Conservation (phyloP, 805 yeast genomes). For the Kurtzmaniella fragi region DNA sequence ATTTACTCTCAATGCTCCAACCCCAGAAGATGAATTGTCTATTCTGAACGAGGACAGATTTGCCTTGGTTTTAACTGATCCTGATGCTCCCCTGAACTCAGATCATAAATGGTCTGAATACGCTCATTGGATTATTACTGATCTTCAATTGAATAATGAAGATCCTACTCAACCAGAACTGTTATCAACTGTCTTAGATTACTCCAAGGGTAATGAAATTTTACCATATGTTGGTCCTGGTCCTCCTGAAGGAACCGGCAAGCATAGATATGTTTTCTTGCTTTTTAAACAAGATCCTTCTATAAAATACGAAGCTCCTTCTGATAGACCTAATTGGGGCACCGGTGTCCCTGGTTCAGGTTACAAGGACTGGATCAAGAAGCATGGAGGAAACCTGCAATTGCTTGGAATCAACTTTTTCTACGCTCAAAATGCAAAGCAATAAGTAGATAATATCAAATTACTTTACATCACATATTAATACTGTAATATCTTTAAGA, state of each 20-base stretch:
- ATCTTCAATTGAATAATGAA: slow-evolving; percentile 42
- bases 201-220: slow-evolving; percentile 35
- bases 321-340: slow-evolving; percentile 77
- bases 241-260: slow-evolving; percentile 84
- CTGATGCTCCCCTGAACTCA: slow-evolving; percentile 83
- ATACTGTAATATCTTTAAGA: too few species aligned
- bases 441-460: background rate
- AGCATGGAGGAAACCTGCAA: slow-evolving; percentile 48
- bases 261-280: slow-evolving; percentile 80
- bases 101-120: slow-evolving; percentile 89
- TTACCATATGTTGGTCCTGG: slow-evolving; percentile 75
- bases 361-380: slow-evolving; percentile 65
- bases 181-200: slow-evolving; percentile 28
- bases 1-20: slow-evolving; percentile 52
- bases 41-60: slow-evolving; percentile 48
- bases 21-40: slow-evolving; percentile 37
- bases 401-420: slow-evolving; percentile 80
- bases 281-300: slow-evolving; percentile 62
- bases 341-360: slow-evolving; percentile 79
- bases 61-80: slow-evolving; percentile 81
- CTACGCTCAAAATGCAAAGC: slow-evolving; percentile 56
- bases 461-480: too few species aligned
- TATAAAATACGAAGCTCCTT: slow-evolving; percentile 35
- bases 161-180: slow-evolving; percentile 29
- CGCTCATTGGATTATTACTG: slow-evolving; percentile 66